Percentiles rank a stretch among this genome's conserved stretches.
Conservation (phyloP, 768 basidiomycete genomes). For the Holtermanniella nyarrowii region DNA sequence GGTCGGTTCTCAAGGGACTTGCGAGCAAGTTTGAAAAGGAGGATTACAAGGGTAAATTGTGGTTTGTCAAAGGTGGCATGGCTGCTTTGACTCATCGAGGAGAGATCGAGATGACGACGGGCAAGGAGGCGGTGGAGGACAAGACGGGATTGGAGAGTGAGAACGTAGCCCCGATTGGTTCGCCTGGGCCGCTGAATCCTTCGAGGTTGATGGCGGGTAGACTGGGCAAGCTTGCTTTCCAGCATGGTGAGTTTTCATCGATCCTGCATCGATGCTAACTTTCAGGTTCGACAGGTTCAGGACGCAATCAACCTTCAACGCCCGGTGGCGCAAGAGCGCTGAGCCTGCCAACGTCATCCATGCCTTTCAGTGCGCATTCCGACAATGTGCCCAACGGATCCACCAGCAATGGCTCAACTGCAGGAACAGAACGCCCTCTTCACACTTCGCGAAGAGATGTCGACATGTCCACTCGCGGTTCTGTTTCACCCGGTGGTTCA, state of each 20-base stretch:
- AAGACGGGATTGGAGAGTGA: conserved; percentile 1
- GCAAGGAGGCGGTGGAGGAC: conserved; percentile 48
- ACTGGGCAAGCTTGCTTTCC: conserved; percentile 42
- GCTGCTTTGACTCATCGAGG: conserved; percentile 47
- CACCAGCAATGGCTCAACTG: neutral
- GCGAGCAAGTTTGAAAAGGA: conserved; percentile 42
- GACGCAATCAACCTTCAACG: conserved; percentile 7
- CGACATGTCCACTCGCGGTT: neutral
- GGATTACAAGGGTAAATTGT: conserved; percentile 54
- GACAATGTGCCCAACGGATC: neutral
- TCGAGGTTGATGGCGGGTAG: conserved; percentile 14
- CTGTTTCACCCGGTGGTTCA: conserved; percentile 16
- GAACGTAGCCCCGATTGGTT: neutral
- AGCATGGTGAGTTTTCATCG: conserved; percentile 29
- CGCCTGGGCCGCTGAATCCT: conserved; percentile 17
- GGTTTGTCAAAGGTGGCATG: conserved; percentile 67
- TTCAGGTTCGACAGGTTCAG: conserved; percentile 19
- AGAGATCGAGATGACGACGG: conserved; percentile 39
- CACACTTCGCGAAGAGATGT: neutral
- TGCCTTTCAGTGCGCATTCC: neutral
- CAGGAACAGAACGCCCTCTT: neutral
- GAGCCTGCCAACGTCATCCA: neutral
- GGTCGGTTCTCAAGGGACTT: conserved; percentile 40
- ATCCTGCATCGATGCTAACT: neutral
- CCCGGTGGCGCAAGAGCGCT: neutral